Evolutionary conservation across 2,329 filamentous ascomycete genomes (phyloP).

Genomic region (Zymoseptoria tritici): DNA sequence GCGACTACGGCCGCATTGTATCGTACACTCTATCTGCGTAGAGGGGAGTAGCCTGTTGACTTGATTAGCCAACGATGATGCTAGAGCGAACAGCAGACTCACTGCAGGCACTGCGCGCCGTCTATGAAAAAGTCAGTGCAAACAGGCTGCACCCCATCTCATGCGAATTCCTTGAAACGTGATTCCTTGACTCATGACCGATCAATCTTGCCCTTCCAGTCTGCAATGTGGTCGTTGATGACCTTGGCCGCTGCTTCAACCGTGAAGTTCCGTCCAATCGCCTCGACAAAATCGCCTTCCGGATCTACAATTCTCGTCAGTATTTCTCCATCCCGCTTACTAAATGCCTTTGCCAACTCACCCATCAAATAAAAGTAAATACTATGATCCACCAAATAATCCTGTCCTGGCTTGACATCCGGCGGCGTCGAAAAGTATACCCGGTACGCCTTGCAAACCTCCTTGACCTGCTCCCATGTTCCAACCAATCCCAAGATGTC

Average conservation of each 20-base stretch:
- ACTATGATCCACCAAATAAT: conserved; percentile 96
- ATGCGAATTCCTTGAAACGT: background rate
- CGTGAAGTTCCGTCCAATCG: conserved; percentile 87
- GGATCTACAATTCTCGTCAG: conserved; percentile 53
- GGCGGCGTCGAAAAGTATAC: conserved; percentile 95
- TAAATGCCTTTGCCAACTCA: conserved; percentile 32
- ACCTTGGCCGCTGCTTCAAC: conserved; percentile 76
- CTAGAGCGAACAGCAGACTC: background rate
- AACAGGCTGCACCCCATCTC: background rate
- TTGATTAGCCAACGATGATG: background rate
- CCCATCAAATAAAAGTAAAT: conserved; percentile 99
- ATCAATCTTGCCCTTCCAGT: conserved; percentile 58
- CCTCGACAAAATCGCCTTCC: conserved; percentile 96
- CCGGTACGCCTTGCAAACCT: conserved; percentile 88
- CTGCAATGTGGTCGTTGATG: conserved; percentile 77
- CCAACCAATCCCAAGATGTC: conserved; percentile 83
- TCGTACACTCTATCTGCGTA: background rate
- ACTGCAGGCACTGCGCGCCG: background rate
- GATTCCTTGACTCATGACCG: conserved; percentile 15
- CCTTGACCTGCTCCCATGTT: conserved; percentile 87
- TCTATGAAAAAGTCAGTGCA: background rate
- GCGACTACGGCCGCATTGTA: background rate
- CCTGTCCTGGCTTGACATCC: conserved; percentile 82
- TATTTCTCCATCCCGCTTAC: background rate
- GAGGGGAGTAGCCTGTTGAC: background rate